Base-by-base conservation (phyloP, 345 rosid genomes). In the Firmiana major region DNA sequence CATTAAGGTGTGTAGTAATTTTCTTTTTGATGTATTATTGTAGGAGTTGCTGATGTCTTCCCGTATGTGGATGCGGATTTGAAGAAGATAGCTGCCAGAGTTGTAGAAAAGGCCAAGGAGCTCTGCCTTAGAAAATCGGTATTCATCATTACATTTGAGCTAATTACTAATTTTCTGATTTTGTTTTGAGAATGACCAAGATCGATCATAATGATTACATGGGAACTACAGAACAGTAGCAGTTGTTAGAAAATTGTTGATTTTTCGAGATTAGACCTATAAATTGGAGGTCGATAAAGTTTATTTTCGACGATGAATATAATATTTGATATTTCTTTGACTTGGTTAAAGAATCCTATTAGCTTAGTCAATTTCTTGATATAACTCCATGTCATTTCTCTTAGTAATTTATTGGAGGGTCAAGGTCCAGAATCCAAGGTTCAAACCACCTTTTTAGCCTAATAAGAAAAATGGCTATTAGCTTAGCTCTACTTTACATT, bases 11-110 rank as follows among this genome's bases (percentile, higher is more conserved):
- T 6, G 31, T 22, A 72, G 19, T 73, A 26, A 22, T 28, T 60
- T 54, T 2, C 34, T 57, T 16, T 46, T 24, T 15, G 59, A 2
- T n/a, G 31, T 63, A 1, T 24, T 40, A 49, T 63, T 12, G 68
- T 73, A 93, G 99, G 97, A 69, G 89, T 89, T 59, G 95, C 91
- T 0, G 99, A 91, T 55, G 86, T 92, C 77, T 64, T 91, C 38
- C 90, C 94, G 8, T 40, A 60, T 71, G 91, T 94, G 75, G 98
- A 96, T 13, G 63, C 91, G 1, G 97, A 92, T 87, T 86, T 96
- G 89, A 91, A 83, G 90, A 91, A 55, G 82, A 86, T 76, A 0
- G 94, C 97, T 57, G 87, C 90, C 28, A 86, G 82, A 80, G 91
- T 93, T 76, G 57, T 89, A 5, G 97, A 89, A 16, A 89, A 85